A percentile compares a stretch with the other conserved stretches of the same genome.
Evolutionary conservation across 2,329 filamentous ascomycete genomes (phyloP).

Genomic region (Aureobasidium sp.): DNA sequence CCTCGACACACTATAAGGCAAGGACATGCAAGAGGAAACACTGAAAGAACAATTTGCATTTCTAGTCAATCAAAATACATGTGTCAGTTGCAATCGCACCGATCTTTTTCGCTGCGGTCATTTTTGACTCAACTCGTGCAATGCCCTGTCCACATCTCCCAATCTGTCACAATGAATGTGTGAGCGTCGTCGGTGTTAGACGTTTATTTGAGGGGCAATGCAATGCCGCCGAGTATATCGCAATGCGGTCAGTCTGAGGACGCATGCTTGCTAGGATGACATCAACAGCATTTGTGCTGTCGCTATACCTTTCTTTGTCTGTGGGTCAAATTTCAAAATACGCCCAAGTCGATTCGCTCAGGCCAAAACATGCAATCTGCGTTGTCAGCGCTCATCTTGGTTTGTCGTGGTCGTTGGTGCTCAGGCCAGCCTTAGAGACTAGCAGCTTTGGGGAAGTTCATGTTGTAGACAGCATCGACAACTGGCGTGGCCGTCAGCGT

Average conservation of each 20-base stretch:
- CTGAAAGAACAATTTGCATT: neutral
- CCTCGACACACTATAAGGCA: neutral
- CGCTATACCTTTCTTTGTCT: neutral
- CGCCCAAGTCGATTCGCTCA: neutral
- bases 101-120: neutral
- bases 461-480: slow-evolving; percentile 91
- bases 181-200: neutral
- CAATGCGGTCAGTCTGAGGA: neutral
- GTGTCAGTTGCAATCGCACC: neutral
- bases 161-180: neutral
- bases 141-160: neutral
- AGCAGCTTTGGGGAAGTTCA: slow-evolving; percentile 31
- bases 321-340: neutral
- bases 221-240: neutral
- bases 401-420: neutral
- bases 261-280: neutral
- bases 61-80: neutral
- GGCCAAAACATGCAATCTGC: neutral
- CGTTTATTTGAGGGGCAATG: neutral
- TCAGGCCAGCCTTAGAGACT: slow-evolving; percentile 17
- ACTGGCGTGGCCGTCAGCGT: slow-evolving; percentile 93
- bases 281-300: neutral
- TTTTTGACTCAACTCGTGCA: neutral
- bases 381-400: neutral
- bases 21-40: neutral